phyloP scores from a whole-genome alignment of 257 asterid species.

The Solanum chilense region DNA sequence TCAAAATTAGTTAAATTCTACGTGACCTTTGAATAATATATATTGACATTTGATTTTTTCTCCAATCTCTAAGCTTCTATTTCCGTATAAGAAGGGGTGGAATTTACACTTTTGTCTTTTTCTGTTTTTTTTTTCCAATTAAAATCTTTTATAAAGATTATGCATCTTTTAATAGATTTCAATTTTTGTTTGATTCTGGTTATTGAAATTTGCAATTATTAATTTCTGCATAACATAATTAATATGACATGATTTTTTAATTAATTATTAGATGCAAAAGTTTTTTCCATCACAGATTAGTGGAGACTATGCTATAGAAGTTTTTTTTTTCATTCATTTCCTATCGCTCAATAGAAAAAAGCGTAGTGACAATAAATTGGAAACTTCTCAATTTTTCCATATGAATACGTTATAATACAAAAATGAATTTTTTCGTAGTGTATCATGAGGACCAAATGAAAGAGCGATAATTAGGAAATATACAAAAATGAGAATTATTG shows the following conservation, averaged over 20 bases:
- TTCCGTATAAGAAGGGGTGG: background rate
- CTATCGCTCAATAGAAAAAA: background rate
- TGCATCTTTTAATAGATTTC: too few species aligned
- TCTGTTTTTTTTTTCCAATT: background rate
- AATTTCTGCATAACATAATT: background rate
- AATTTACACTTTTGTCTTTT: background rate
- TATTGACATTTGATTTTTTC: background rate
- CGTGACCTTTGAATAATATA: background rate
- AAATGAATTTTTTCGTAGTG: background rate
- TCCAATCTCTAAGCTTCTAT: background rate
- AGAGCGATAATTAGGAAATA: too few species aligned
- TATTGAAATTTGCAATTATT: too few species aligned
- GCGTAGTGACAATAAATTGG: background rate
- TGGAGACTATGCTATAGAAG: background rate
- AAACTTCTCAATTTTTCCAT: background rate
- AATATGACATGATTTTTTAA: too few species aligned
- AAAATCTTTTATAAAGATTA: too few species aligned
- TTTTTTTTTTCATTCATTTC: too few species aligned
- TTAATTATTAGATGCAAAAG: background rate
- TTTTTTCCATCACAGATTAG: background rate
- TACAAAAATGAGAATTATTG: background rate
- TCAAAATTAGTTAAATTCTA: background rate
- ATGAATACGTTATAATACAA: too few species aligned
- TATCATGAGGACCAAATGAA: background rate
- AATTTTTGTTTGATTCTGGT: too few species aligned